Conservation (phyloP, 2,329 filamentous ascomycete species). For the Sclerotinia sclerotiorum region DNA sequence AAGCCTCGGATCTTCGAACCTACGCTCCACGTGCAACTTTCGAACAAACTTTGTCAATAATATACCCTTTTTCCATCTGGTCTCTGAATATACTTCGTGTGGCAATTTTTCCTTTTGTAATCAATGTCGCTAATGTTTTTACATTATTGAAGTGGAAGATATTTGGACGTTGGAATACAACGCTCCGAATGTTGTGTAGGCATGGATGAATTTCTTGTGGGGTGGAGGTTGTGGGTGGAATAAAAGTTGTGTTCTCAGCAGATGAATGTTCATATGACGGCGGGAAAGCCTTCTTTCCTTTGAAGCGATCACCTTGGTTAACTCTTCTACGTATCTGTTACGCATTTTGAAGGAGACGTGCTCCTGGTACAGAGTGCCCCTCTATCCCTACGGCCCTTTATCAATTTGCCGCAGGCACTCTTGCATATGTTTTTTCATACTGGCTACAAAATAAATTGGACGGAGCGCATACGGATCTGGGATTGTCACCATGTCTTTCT, state of each 20-base stretch:
- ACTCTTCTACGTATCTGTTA: conserved; percentile 29
- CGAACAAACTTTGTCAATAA: conserved; percentile 32
- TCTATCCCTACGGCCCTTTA: conserved; percentile 33
- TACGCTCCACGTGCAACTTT: conserved; percentile 31
- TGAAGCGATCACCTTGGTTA: conserved; percentile 37
- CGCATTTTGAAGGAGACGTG: conserved; percentile 31
- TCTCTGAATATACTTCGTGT: conserved; percentile 20
- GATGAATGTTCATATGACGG: conserved; percentile 35
- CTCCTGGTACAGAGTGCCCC: conserved; percentile 33
- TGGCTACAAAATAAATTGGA: conserved; percentile 23
- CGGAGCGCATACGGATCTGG: conserved; percentile 13
- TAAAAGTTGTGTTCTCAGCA: conserved; percentile 34
- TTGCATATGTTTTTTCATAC: conserved; percentile 36
- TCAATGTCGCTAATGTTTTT: conserved; percentile 41
- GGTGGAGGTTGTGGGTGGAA: conserved; percentile 20
- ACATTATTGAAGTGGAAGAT: conserved; percentile 34
- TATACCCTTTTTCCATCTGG: conserved; percentile 23
- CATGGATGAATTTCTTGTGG: conserved; percentile 27
- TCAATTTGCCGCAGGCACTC: conserved; percentile 35
- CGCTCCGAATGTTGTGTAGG: conserved; percentile 31
- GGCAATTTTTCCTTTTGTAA: conserved; percentile 38
- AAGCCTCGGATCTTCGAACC: conserved; percentile 29
- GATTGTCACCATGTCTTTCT: conserved; percentile 6
- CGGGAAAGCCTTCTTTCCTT: conserved; percentile 37
- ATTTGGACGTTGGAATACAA: conserved; percentile 26